Conservation (phyloP, 345 rosid genomes). For the Populus alba region DNA sequence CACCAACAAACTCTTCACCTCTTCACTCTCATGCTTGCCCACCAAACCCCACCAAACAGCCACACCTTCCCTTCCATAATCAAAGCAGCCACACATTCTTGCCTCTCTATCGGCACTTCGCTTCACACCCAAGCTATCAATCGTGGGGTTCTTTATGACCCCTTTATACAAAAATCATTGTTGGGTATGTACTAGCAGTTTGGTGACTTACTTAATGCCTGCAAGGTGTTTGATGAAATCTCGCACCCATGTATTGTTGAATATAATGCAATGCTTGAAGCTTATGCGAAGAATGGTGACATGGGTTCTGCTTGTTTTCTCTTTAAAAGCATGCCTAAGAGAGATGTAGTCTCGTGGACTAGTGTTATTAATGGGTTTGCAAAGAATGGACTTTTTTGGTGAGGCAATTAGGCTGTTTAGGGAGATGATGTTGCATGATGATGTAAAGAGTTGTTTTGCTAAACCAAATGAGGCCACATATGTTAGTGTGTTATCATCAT, state of each 20-base stretch:
- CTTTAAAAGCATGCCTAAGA: constrained; percentile 46
- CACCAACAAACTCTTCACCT: constrained; percentile 36
- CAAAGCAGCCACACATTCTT: constrained; percentile 36
- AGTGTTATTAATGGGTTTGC: constrained; percentile 60
- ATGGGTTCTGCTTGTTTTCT: constrained; percentile 46
- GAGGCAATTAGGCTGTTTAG: constrained; percentile 44
- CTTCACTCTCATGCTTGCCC: constrained; percentile 59
- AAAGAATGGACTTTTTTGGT: constrained; percentile 33
- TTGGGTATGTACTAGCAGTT: constrained; percentile 38
- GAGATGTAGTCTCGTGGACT: constrained; percentile 75
- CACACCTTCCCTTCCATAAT: constrained; percentile 73
- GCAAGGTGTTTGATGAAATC: constrained; percentile 59
- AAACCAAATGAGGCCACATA: constrained; percentile 70
- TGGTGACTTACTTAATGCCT: constrained; percentile 30
- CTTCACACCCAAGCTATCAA: constrained; percentile 53
- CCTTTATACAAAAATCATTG: constrained; percentile 56
- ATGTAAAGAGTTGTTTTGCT: constrained; percentile 13
- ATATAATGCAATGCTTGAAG: constrained; percentile 58
- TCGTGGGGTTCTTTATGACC: constrained; percentile 50
- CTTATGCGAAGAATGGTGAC: constrained; percentile 54
- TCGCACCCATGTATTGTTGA: constrained; percentile 43
- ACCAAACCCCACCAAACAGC: constrained; percentile 38
- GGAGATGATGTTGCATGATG: constrained; percentile 39
- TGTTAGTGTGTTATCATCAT: constrained; percentile 54
- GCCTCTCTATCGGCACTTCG: constrained; percentile 32